These are phyloP conservation scores for Trichoderma lentiforme DNA, from an alignment of 2,329 filamentous ascomycete species.

Conservation along the genomic window DNA sequence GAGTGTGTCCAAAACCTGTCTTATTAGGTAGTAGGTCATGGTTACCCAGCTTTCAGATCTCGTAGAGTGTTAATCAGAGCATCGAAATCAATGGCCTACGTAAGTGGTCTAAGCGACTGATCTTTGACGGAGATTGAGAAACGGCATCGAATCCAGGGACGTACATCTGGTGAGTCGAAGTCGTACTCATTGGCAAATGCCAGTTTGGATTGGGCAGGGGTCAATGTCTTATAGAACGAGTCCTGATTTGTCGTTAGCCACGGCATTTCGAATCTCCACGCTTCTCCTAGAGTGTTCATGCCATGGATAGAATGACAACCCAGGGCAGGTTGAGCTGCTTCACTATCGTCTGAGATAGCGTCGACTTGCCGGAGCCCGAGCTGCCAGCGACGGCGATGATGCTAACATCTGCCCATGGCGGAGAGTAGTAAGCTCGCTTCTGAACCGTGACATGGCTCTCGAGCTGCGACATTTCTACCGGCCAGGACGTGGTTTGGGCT, in stretches of 20 bases:
- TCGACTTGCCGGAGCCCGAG: conserved; percentile 93
- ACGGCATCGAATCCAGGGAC: conserved; percentile 16
- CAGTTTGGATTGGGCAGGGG: conserved; percentile 69
- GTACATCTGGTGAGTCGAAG: conserved; percentile 82
- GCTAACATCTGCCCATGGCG: conserved; percentile 92
- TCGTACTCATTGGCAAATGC: conserved; percentile 93
- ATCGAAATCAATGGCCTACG: conserved; percentile 86
- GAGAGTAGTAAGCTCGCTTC: conserved; percentile 73
- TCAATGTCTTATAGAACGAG: conserved; percentile 93
- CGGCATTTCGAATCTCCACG: neutral
- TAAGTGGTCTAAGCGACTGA: neutral
- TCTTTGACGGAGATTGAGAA: neutral
- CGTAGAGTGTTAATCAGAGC: conserved; percentile 72
- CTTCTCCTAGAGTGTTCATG: conserved; percentile 39
- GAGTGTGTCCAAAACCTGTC: conserved; percentile 10
- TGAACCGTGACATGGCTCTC: conserved; percentile 49
- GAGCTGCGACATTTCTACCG: conserved; percentile 29
- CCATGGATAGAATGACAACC: conserved; percentile 98
- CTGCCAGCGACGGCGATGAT: conserved; percentile 96
- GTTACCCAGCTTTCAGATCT: conserved; percentile 88
- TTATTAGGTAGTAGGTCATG: neutral
- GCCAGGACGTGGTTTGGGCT: neutral
- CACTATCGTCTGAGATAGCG: conserved; percentile 87
- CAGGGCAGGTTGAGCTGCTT: conserved; percentile 87
- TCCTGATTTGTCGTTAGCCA: conserved; percentile 57